Base-by-base conservation (phyloP, 805 yeast species). In the Debaryomyces hansenii region DNA sequence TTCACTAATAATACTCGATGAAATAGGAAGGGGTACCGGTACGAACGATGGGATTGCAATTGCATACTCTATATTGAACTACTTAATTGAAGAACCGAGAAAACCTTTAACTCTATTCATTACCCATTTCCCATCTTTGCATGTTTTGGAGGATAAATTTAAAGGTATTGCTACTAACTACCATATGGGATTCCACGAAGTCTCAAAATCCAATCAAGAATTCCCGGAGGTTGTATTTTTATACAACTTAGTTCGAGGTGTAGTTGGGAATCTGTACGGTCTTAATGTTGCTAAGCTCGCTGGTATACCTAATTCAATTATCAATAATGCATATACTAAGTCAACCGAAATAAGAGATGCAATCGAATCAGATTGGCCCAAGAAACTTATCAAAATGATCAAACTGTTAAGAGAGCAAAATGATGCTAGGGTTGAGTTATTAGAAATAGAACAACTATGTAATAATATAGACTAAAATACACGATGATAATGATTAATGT, bases 271-370 rank as follows among this genome's bases (percentile, higher is more conserved):
- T 45, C 87, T 91, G 45, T 90, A 85, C 62, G 97, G 97, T 1
- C 69, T 91, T 31, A 88, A 90, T 58, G 96, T 89, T 33, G 97
- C 96, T 0, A 77, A 80, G 48, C 57, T 90, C 47, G 94, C 96
- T 0, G 80, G 80, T 0, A 64, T 90, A 1, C 80, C 84, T 0
- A 57, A 55, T 3, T 59, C 56, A 1, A 67, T 85, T 5, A 69
- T 83, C 4, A 60, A 66, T 1, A 55, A 59, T 3, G 89, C 89
- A 0, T 65, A 53, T 40, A 21, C 11, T 41, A 44, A 15, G 59
- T 69, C 14, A 71, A 83, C 9, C 66, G 64, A 41, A 50, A 50
- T 69, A 56, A 67, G 62, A 50, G 39, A 47, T 3, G 53, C 53
- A 24, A 55, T 66, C 5, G 75, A 47, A 20, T 11, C 16, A 14